Evolutionary conservation across 169 alveolate species (phyloP).

Genomic region (Toxoplasma gondii): DNA sequence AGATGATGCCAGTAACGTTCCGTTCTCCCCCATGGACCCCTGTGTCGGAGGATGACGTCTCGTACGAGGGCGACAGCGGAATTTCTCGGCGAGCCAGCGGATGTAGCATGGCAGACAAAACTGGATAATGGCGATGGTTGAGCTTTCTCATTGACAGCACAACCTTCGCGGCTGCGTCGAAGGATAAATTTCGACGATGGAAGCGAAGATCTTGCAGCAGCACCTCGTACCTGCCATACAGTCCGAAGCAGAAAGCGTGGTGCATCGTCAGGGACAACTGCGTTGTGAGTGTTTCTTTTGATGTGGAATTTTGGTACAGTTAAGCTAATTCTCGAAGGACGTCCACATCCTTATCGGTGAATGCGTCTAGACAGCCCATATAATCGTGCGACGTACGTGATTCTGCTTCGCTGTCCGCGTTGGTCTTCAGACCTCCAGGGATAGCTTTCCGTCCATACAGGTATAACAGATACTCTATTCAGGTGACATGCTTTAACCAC

Average conservation of each 20-base stretch:
- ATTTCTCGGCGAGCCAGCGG: conserved; percentile 7
- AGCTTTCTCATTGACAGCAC: conserved; percentile 60
- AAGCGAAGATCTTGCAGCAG: conserved; percentile 68
- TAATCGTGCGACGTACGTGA: too few relatives aligned
- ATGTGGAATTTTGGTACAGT: too few relatives aligned
- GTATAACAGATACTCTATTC: too few relatives aligned
- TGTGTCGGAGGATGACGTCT: background rate
- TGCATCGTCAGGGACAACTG: too few relatives aligned
- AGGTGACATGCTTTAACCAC: too few relatives aligned
- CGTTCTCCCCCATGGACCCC: background rate
- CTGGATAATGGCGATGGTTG: conserved; percentile 66
- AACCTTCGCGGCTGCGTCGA: conserved; percentile 70
- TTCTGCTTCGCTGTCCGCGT: too few relatives aligned
- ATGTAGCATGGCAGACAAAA: conserved; percentile 45
- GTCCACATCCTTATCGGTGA: too few relatives aligned
- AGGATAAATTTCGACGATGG: conserved; percentile 65
- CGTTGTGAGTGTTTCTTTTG: too few relatives aligned
- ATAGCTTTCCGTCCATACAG: too few relatives aligned
- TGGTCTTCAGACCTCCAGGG: too few relatives aligned
- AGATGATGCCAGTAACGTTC: background rate
- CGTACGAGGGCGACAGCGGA: background rate
- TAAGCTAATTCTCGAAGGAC: too few relatives aligned
- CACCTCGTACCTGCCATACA: conserved; percentile 67
- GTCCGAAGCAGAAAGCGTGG: background rate
- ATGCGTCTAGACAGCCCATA: too few relatives aligned